These are phyloP conservation scores for Ambrosia hybrid DNA, from an alignment of 140 eudicot species.

Conservation along the genomic window DNA sequence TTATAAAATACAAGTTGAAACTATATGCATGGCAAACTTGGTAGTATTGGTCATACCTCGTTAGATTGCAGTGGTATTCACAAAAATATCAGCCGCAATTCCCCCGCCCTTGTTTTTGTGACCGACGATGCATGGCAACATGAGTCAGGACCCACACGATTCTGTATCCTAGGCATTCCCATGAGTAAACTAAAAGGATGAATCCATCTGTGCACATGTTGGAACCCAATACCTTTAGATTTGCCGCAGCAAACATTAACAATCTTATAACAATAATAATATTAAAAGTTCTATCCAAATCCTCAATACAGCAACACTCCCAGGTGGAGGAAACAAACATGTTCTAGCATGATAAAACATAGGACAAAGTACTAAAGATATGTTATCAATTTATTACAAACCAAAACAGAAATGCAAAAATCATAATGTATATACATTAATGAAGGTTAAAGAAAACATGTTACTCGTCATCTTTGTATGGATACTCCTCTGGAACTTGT, in stretches of 20 bases:
- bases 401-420: constrained; percentile 17
- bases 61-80: neutral
- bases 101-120: neutral
- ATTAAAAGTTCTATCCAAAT: constrained; percentile 5
- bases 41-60: neutral
- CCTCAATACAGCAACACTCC: constrained; percentile 18
- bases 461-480: constrained; percentile 95
- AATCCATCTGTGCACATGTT: neutral
- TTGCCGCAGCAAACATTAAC: neutral
- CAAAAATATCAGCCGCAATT: neutral
- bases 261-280: constrained; percentile 8
- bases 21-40: neutral
- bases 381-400: constrained; percentile 2
- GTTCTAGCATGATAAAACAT: constrained; percentile 13
- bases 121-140: neutral
- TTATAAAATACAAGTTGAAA: constrained; percentile 5
- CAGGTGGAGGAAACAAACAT: constrained; percentile 13
- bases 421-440: constrained; percentile 36
- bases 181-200: constrained; percentile 4
- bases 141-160: neutral
- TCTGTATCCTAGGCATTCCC: neutral
- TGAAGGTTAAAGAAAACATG: constrained; percentile 18
- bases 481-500: constrained; percentile 97
- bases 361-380: neutral
- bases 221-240: neutral